Evolutionary conservation across 139 green algal genomes (phyloP).

Genomic region (Tetradesmus lagerheimii): DNA sequence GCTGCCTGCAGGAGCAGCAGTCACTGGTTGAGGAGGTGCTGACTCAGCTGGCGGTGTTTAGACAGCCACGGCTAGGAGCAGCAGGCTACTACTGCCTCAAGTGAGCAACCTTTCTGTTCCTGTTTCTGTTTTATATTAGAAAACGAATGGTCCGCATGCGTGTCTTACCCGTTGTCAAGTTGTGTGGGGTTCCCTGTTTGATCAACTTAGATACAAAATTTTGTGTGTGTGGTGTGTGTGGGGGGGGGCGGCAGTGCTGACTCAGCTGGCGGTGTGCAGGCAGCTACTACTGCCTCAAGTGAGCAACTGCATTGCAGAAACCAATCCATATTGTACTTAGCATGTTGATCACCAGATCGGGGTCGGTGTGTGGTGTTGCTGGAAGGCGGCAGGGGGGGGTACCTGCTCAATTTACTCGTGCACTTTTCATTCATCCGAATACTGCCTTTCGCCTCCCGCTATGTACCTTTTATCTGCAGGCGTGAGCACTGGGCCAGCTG

Average conservation of each 20-base stretch:
- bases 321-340: too few relatives aligned
- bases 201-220: too few relatives aligned
- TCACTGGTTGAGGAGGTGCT: conserved; percentile 20
- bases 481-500: conserved; percentile 49
- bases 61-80: conserved; percentile 29
- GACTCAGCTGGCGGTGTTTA: conserved; percentile 26
- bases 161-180: not conserved
- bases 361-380: too few relatives aligned
- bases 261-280: conserved; percentile 18
- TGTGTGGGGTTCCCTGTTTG: too few relatives aligned
- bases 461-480: not conserved
- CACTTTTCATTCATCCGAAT: too few relatives aligned
- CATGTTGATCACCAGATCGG: too few relatives aligned
- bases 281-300: conserved; percentile 40
- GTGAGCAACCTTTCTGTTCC: not conserved
- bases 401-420: too few relatives aligned
- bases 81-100: conserved; percentile 35
- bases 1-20: conserved; percentile 11
- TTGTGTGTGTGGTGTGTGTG: too few relatives aligned
- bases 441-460: too few relatives aligned
- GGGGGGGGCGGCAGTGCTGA: too few relatives aligned
- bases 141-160: too few relatives aligned
- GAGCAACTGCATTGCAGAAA: not conserved
- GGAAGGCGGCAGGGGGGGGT: too few relatives aligned
- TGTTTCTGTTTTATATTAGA: not conserved